Evolutionary conservation across 768 basidiomycete genomes (phyloP).

Genomic region (Rhodotorula babjevae): DNA sequence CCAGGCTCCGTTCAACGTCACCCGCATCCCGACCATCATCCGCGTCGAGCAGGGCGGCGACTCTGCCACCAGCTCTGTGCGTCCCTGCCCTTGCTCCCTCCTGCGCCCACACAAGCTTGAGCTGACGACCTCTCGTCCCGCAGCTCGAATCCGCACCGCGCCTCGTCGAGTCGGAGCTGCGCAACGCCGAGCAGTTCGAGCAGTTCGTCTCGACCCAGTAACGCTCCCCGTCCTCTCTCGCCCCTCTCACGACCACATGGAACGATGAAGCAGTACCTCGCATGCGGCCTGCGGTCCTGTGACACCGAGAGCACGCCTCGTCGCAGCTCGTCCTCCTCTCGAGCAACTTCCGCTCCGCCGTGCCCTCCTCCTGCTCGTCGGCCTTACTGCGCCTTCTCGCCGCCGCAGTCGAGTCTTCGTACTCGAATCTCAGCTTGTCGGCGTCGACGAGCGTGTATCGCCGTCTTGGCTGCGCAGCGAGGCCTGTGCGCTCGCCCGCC

Average conservation of each 20-base stretch:
- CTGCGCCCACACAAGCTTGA: neutral
- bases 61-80: neutral
- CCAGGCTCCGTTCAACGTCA: constrained; percentile 13
- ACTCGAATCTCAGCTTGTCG: too few relatives aligned
- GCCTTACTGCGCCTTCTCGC: too few relatives aligned
- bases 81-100: neutral
- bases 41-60: constrained; percentile 7
- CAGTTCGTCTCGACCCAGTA: constrained; percentile 15
- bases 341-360: too few relatives aligned
- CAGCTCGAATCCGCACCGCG: constrained; percentile 25
- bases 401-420: too few relatives aligned
- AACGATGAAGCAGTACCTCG: neutral
- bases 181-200: constrained; percentile 20
- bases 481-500: too few relatives aligned
- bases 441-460: too few relatives aligned
- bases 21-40: constrained; percentile 32
- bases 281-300: too few relatives aligned
- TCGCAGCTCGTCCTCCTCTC: too few relatives aligned
- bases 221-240: too few relatives aligned
- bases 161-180: constrained; percentile 28
- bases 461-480: too few relatives aligned
- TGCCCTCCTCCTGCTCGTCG: too few relatives aligned
- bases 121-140: neutral
- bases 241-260: neutral
- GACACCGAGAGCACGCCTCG: too few relatives aligned